A percentile compares a stretch with the other conserved stretches of the same genome.
Evolutionary conservation across 805 yeast species (phyloP).

Genomic region (Metschnikowia borealis): DNA sequence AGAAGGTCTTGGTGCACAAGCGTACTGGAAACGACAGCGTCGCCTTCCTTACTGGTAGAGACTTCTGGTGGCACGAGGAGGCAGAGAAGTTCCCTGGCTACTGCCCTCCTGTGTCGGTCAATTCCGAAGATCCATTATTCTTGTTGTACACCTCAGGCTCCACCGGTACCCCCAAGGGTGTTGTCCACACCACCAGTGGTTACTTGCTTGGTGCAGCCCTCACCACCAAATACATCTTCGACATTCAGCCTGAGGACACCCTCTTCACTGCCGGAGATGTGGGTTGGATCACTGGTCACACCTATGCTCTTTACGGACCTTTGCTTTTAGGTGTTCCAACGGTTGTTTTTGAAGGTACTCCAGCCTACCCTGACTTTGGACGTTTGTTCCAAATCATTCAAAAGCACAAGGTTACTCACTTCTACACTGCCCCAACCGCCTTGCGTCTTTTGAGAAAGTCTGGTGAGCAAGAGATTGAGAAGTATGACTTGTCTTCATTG

Average conservation of each 20-base stretch:
- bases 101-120: conserved; percentile 69
- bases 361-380: conserved; percentile 76
- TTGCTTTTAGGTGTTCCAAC: conserved; percentile 72
- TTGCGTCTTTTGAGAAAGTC: conserved; percentile 71
- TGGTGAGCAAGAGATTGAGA: conserved; percentile 59
- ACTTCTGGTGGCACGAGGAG: conserved; percentile 76
- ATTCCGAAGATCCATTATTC: conserved; percentile 78
- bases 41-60: conserved; percentile 53
- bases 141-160: conserved; percentile 83
- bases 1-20: conserved; percentile 65
- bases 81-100: conserved; percentile 61
- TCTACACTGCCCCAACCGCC: conserved; percentile 84
- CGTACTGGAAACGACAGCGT: conserved; percentile 63
- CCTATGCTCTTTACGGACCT: conserved; percentile 82
- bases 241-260: conserved; percentile 67
- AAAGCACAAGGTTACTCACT: conserved; percentile 67
- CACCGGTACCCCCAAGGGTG: conserved; percentile 87
- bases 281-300: conserved; percentile 90
- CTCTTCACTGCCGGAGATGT: conserved; percentile 87
- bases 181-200: conserved; percentile 78
- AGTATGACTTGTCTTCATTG: conserved; percentile 58
- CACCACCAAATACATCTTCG: conserved; percentile 74
- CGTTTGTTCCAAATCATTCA: conserved; percentile 79
- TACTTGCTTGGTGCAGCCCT: conserved; percentile 68
- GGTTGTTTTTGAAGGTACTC: conserved; percentile 81